Evolutionary conservation across 2,329 filamentous ascomycete species (phyloP).

Genomic region (Botryotinia narcissicola): DNA sequence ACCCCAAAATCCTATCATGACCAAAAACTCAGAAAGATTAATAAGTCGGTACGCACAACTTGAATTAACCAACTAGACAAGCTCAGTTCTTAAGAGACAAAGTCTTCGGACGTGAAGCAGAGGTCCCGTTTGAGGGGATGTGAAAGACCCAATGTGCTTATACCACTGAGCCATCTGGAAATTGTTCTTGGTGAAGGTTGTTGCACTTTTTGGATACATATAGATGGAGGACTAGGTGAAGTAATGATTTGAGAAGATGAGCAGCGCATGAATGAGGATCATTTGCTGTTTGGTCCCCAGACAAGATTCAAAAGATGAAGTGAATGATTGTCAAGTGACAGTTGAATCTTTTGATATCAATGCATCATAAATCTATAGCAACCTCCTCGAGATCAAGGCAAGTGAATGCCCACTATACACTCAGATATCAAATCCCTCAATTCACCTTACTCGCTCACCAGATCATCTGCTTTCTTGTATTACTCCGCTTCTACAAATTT

Average conservation of each 20-base stretch:
- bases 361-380: not conserved
- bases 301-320: not conserved
- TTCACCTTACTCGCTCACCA: not conserved
- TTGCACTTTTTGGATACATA: too few relatives aligned
- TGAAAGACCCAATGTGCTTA: not conserved
- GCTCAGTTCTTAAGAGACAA: too few relatives aligned
- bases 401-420: not conserved
- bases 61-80: too few relatives aligned
- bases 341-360: not conserved
- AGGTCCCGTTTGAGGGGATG: not conserved
- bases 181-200: not conserved
- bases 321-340: not conserved
- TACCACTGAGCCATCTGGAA: not conserved
- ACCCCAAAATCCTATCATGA: too few relatives aligned
- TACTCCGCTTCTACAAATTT: not conserved
- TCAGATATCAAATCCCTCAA: not conserved
- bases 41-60: not conserved
- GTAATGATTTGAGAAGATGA: not conserved
- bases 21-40: not conserved
- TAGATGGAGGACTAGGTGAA: accelerated
- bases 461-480: not conserved
- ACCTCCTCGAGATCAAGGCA: not conserved
- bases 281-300: not conserved
- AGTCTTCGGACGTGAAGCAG: not conserved
- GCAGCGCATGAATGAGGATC: not conserved